These are phyloP conservation scores for Pichia sorboxylosa DNA, from an alignment of 1,139 yeast genomes.

Conservation along the genomic window DNA sequence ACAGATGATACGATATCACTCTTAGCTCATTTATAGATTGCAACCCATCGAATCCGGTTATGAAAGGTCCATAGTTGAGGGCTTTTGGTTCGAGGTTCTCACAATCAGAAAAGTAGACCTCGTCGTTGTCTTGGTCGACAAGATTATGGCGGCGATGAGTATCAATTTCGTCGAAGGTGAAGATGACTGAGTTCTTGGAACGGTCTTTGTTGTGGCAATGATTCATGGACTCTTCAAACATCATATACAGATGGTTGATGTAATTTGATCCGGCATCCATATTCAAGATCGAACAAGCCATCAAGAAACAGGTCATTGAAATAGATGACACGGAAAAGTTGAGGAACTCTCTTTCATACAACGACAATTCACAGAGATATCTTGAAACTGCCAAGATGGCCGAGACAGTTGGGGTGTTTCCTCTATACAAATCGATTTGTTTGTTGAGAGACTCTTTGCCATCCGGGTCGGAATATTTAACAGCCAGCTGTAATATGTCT, in stretches of 20 bases:
- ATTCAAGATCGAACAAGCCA: slow-evolving; percentile 60
- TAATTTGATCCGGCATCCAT: slow-evolving; percentile 25
- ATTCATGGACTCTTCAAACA: slow-evolving; percentile 10
- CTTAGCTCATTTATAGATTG: slow-evolving; percentile 33
- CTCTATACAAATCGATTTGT: slow-evolving; percentile 20
- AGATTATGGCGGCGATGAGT: too few species aligned
- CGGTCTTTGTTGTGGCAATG: too few species aligned
- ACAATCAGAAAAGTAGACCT: slow-evolving; percentile 13
- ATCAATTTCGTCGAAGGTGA: slow-evolving; percentile 7
- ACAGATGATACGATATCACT: slow-evolving; percentile 34
- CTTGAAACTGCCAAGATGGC: slow-evolving; percentile 48
- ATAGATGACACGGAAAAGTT: slow-evolving; percentile 50
- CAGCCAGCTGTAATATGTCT: slow-evolving; percentile 47
- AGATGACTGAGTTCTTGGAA: not conserved
- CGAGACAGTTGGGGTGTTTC: slow-evolving; percentile 29
- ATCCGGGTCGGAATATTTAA: slow-evolving; percentile 27
- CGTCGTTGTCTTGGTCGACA: slow-evolving; percentile 8
- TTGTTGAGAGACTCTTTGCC: slow-evolving; percentile 20
- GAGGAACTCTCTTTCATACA: slow-evolving; percentile 61
- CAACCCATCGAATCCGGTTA: slow-evolving; percentile 37
- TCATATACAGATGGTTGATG: slow-evolving; percentile 16
- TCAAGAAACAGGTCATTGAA: slow-evolving; percentile 56
- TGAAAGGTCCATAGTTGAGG: slow-evolving; percentile 30
- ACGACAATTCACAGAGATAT: slow-evolving; percentile 64
- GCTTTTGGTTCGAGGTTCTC: slow-evolving; percentile 33